Conservation (phyloP, 2,329 filamentous ascomycete species). For the Ascochyta pisi region DNA sequence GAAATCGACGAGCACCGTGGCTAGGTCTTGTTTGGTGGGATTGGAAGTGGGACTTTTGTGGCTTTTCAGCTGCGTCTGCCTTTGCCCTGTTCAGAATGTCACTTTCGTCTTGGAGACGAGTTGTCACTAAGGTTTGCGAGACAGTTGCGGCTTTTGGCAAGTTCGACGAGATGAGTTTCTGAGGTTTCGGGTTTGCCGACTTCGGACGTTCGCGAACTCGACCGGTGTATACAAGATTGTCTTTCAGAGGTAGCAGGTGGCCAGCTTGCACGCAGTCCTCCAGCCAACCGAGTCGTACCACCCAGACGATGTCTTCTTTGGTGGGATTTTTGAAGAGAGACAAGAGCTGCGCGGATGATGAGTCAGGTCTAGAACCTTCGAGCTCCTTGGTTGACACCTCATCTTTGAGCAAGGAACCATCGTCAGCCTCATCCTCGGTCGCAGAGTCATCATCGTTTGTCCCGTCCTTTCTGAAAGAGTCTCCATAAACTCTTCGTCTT, state of each 20-base stretch:
- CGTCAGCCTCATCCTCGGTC: conserved; percentile 19
- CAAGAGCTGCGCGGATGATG: background rate
- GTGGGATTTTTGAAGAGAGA: conserved; percentile 26
- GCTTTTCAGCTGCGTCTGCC: conserved; percentile 50
- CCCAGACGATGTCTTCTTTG: conserved; percentile 51
- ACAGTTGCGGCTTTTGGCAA: conserved; percentile 10
- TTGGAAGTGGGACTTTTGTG: conserved; percentile 23
- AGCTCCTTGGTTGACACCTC: conserved; percentile 14
- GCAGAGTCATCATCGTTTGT: conserved; percentile 20
- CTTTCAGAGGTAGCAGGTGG: conserved; percentile 53
- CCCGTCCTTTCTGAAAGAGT: conserved; percentile 11
- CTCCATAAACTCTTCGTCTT: conserved; percentile 23
- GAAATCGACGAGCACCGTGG: conserved; percentile 41
- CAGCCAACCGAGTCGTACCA: conserved; percentile 64
- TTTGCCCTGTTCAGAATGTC: conserved; percentile 63
- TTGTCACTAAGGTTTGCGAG: conserved; percentile 30
- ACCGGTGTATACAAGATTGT: conserved; percentile 62
- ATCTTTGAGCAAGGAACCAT: conserved; percentile 21
- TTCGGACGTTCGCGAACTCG: conserved; percentile 51
- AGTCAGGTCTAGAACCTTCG: background rate
- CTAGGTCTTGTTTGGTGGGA: conserved; percentile 20
- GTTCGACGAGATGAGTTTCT: conserved; percentile 22
- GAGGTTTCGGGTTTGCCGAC: conserved; percentile 28
- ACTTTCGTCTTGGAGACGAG: conserved; percentile 26
- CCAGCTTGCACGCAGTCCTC: conserved; percentile 54